These are phyloP conservation scores for Trametes hirsuta DNA, from an alignment of 1,284 basidiomycete species.

Conservation along the genomic window DNA sequence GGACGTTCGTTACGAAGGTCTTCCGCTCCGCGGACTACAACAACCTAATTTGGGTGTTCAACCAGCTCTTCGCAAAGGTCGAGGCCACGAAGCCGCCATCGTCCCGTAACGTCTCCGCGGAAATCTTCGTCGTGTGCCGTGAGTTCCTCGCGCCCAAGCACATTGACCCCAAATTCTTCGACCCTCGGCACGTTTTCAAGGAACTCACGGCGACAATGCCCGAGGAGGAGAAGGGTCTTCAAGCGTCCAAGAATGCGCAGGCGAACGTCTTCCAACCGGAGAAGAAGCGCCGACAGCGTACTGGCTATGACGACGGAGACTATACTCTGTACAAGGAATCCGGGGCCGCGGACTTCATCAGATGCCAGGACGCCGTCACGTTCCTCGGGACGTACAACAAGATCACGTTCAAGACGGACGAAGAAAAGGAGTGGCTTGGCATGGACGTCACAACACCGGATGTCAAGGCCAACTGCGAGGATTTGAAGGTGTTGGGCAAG, in stretches of 20 bases:
- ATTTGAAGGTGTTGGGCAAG: constrained; percentile 97
- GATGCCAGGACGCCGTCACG: constrained; percentile 73
- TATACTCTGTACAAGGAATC: constrained; percentile 87
- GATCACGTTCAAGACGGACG: constrained; percentile 82
- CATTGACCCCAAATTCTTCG: constrained; percentile 98
- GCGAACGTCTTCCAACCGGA: constrained; percentile 97
- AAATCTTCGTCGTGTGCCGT: constrained; percentile 99
- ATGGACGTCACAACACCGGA: constrained; percentile 79
- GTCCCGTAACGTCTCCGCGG: constrained; percentile 98
- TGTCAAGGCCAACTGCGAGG: constrained; percentile 81
- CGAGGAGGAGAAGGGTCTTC: constrained; percentile 51
- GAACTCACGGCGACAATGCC: constrained; percentile 67
- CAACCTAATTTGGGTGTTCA: constrained; percentile 98
- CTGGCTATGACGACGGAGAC: constrained; percentile 96
- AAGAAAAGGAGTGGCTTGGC: constrained; percentile 86
- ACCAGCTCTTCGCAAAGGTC: constrained; percentile 94
- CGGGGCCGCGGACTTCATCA: constrained; percentile 78
- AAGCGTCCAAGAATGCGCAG: constrained; percentile 63
- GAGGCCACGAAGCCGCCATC: constrained; percentile 99
- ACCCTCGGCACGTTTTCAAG: constrained; percentile 98
- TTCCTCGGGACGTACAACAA: constrained; percentile 85
- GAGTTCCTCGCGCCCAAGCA: constrained; percentile 94
- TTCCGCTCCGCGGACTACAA: constrained; percentile 99
- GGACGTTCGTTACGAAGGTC: constrained; percentile 97
- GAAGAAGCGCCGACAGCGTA: constrained; percentile 92